Evolutionary conservation across 768 basidiomycete species (phyloP).

Genomic region (Galerina sulciceps): DNA sequence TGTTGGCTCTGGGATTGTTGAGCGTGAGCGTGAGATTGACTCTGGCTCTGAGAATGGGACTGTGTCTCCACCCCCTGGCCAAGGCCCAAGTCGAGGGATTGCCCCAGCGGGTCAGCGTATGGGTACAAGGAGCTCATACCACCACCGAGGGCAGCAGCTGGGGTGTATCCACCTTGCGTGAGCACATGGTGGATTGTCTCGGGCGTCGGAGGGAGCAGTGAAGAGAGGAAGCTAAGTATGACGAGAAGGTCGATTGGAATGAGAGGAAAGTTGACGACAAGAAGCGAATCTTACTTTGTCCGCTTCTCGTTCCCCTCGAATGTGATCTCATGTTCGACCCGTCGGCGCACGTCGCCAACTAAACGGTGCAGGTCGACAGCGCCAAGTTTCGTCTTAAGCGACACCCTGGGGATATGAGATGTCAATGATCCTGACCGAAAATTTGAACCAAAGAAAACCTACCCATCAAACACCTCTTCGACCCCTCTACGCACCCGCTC

Average conservation of each 20-base stretch:
- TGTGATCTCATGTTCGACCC: constrained; percentile 74
- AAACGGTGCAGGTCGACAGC: constrained; percentile 70
- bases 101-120: not conserved
- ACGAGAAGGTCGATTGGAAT: not conserved
- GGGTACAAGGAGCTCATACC: not conserved
- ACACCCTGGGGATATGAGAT: constrained; percentile 58
- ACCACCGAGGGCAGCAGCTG: not conserved
- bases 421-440: not conserved
- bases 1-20: constrained; percentile 7
- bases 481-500: constrained; percentile 75
- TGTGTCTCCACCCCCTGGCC: not conserved
- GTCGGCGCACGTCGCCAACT: constrained; percentile 72
- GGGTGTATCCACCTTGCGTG: constrained; percentile 59
- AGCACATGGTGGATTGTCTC: constrained; percentile 73
- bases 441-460: constrained; percentile 28
- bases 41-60: no score
- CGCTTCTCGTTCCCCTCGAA: constrained; percentile 62
- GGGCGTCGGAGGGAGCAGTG: constrained; percentile 75
- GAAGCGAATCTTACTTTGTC: constrained; percentile 48
- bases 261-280: not conserved
- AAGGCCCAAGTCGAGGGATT: not conserved
- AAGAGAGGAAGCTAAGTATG: constrained; percentile 65
- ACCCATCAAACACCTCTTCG: constrained; percentile 87
- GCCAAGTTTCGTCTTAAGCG: constrained; percentile 77
- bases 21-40: not conserved